These are phyloP conservation scores for Clonostachys sp. DNA, from an alignment of 2,329 filamentous ascomycete species.

Conservation along the genomic window DNA sequence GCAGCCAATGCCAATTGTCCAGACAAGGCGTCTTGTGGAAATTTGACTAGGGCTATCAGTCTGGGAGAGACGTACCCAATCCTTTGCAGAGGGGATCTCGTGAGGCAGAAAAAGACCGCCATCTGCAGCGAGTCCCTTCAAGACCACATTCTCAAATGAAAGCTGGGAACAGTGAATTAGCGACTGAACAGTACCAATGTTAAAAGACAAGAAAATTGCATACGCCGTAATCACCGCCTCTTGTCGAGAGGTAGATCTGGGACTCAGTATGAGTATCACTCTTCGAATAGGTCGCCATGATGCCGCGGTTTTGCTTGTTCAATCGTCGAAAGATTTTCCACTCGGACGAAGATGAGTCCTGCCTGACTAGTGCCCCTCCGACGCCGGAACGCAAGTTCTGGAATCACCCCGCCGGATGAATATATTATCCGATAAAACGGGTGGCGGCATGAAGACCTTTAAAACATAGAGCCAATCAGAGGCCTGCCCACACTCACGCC, in stretches of 20 bases:
- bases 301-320: not conserved
- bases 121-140: constrained; percentile 83
- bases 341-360: too few species aligned
- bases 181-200: not conserved
- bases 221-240: constrained; percentile 45
- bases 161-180: constrained; percentile 42
- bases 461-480: too few species aligned
- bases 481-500: too few species aligned
- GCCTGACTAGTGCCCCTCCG: too few species aligned
- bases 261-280: constrained; percentile 32
- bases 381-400: too few species aligned
- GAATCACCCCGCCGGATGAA: too few species aligned
- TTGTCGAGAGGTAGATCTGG: constrained; percentile 45
- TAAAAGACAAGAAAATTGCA: constrained; percentile 6
- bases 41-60: too few species aligned
- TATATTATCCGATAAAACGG: too few species aligned
- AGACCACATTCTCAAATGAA: constrained; percentile 85
- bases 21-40: too few species aligned
- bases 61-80: not conserved
- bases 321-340: too few species aligned
- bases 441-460: too few species aligned
- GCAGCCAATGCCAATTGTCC: too few species aligned
- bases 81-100: constrained; percentile 58
- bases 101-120: constrained; percentile 89
- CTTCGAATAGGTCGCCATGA: not conserved